These are phyloP conservation scores for Arxiozyma slooffiae DNA, from an alignment of 1,139 yeast species.

Conservation along the genomic window DNA sequence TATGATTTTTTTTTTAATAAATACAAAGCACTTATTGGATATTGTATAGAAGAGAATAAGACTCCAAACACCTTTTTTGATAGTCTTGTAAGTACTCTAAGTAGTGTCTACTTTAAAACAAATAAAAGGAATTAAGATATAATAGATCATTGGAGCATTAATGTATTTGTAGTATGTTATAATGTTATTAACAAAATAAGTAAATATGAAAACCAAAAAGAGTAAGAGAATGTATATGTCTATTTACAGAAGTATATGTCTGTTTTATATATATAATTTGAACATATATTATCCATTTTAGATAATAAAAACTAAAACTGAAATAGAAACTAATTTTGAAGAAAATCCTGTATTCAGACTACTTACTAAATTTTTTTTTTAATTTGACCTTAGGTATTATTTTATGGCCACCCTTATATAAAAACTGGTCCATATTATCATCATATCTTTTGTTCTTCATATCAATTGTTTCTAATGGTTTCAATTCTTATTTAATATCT, in stretches of 20 bases:
- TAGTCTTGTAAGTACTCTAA: too few species aligned
- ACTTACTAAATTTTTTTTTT: not conserved
- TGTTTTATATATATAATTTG: not conserved
- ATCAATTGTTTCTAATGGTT: conserved; percentile 17
- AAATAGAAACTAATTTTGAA: not conserved
- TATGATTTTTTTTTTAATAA: too few species aligned
- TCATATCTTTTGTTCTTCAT: conserved; percentile 22
- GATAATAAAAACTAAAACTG: not conserved
- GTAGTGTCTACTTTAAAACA: too few species aligned
- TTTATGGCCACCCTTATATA: conserved; percentile 18
- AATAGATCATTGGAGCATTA: too few species aligned
- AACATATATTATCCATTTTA: not conserved
- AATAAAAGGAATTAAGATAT: too few species aligned
- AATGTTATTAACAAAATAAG: too few species aligned
- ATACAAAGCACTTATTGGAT: too few species aligned
- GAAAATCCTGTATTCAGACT: not conserved
- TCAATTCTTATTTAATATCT: conserved; percentile 25
- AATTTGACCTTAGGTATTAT: conserved; percentile 19
- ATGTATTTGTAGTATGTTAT: too few species aligned
- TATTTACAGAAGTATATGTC: not conserved
- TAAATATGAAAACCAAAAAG: too few species aligned
- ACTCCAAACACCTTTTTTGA: too few species aligned
- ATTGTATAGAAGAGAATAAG: too few species aligned
- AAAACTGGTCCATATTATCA: conserved; percentile 24
- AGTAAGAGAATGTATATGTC: not conserved